A percentile compares a stretch with the other conserved stretches of the same genome.
Evolutionary conservation across 2,329 filamentous ascomycete genomes (phyloP).

Genomic region (Gliomastix tumulicola): DNA sequence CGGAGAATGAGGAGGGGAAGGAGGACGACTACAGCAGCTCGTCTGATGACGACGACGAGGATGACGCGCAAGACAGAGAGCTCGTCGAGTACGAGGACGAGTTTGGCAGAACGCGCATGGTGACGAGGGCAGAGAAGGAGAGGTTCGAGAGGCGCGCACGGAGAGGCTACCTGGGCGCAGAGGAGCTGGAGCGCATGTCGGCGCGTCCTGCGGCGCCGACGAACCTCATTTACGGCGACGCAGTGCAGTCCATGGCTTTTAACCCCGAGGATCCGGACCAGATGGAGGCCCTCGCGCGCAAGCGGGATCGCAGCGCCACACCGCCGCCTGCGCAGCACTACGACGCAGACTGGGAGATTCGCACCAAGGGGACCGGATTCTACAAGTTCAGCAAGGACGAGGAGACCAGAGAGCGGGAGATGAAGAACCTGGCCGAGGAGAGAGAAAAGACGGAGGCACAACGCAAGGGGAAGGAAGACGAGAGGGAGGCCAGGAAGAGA

Average conservation of each 20-base stretch:
- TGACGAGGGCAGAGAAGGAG: slow-evolving; percentile 62
- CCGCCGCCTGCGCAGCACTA: slow-evolving; percentile 80
- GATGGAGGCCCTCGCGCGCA: slow-evolving; percentile 73
- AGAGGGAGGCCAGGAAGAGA: slow-evolving; percentile 48
- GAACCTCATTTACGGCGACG: slow-evolving; percentile 76
- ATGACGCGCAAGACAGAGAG: slow-evolving; percentile 44
- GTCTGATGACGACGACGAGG: slow-evolving; percentile 29
- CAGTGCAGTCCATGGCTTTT: slow-evolving; percentile 79
- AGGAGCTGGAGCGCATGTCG: slow-evolving; percentile 62
- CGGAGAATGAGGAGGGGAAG: slow-evolving; percentile 53
- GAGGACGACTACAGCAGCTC: slow-evolving; percentile 50
- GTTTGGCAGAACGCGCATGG: slow-evolving; percentile 74
- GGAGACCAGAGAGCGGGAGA: slow-evolving; percentile 58
- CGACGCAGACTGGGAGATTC: slow-evolving; percentile 74
- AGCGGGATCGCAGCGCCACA: slow-evolving; percentile 72
- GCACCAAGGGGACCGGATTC: slow-evolving; percentile 85
- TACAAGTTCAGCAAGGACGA: slow-evolving; percentile 81
- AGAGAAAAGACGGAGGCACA: slow-evolving; percentile 61
- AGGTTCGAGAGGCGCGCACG: slow-evolving; percentile 48
- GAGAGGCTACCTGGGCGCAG: slow-evolving; percentile 44
- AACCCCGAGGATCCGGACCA: slow-evolving; percentile 62
- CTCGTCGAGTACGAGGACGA: slow-evolving; percentile 87
- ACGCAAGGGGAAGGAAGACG: slow-evolving; percentile 46
- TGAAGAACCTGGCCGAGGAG: slow-evolving; percentile 64
- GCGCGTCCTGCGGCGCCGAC: slow-evolving; percentile 60